Percentiles rank a stretch among this genome's conserved stretches.
Evolutionary conservation across 2,329 filamentous ascomycete genomes (phyloP).

Genomic region (Colletotrichum gigasporum): DNA sequence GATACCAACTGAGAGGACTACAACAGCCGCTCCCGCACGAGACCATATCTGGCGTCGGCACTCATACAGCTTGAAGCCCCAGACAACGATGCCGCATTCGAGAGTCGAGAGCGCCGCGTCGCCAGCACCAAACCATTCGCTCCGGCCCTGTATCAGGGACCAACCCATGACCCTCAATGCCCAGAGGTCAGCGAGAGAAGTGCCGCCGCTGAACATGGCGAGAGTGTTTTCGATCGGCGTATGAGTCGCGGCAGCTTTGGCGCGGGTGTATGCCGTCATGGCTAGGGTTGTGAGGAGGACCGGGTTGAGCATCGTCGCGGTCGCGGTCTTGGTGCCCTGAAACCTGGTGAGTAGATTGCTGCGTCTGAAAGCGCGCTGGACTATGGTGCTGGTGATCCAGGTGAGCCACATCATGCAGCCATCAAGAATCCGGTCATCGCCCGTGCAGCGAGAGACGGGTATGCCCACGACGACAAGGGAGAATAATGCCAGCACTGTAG

Average conservation of each 20-base stretch:
- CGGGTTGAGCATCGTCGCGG: constrained; percentile 54
- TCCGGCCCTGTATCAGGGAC: constrained; percentile 25
- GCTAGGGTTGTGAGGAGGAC: constrained; percentile 57
- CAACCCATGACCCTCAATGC: constrained; percentile 32
- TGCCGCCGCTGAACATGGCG: constrained; percentile 44
- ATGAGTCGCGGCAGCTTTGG: constrained; percentile 45
- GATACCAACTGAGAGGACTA: constrained; percentile 45
- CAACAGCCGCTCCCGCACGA: constrained; percentile 48
- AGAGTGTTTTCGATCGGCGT: constrained; percentile 42
- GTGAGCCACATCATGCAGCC: constrained; percentile 56
- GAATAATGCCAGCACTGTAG: constrained; percentile 43
- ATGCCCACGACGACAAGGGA: constrained; percentile 49
- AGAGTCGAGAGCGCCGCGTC: constrained; percentile 59
- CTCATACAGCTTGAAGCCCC: constrained; percentile 64
- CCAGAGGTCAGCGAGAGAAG: constrained; percentile 47
- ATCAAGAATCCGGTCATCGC: constrained; percentile 53
- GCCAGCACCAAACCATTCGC: constrained; percentile 53
- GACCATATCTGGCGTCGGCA: constrained; percentile 57
- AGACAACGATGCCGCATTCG: constrained; percentile 60
- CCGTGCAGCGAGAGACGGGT: constrained; percentile 46
- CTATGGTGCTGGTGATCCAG: constrained; percentile 54
- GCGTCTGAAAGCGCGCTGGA: constrained; percentile 46
- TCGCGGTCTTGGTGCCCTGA: constrained; percentile 3
- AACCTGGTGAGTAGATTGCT: constrained; percentile 30
- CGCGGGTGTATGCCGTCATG: constrained; percentile 53